These are phyloP conservation scores for Ogataea haglerorum DNA, from an alignment of 805 yeast species.

Conservation along the genomic window DNA sequence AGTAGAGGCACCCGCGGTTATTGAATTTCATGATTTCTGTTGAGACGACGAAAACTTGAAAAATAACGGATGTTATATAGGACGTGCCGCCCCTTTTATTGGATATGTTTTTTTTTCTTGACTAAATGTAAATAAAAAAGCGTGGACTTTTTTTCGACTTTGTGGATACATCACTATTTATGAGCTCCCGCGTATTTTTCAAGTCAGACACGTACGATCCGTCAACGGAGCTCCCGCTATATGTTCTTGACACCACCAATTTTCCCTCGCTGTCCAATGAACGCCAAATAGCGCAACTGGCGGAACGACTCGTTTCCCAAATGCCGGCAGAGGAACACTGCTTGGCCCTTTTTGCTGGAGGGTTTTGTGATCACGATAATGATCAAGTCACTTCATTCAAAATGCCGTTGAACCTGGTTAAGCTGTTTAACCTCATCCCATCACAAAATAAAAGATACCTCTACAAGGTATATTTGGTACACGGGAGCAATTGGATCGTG, in stretches of 20 bases:
- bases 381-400: constrained; percentile 13
- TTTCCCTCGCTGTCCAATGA: constrained; percentile 50
- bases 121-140: neutral
- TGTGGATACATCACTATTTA: constrained; percentile 3
- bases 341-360: constrained; percentile 77
- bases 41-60: constrained; percentile 1
- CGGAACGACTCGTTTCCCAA: constrained; percentile 50
- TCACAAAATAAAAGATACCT: constrained; percentile 51
- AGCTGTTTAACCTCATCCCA: constrained; percentile 54
- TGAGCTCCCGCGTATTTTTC: constrained; percentile 40
- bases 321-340: constrained; percentile 66
- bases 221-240: constrained; percentile 63
- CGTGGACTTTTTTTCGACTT: neutral
- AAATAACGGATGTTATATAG: neutral
- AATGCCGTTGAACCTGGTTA: constrained; percentile 34
- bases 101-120: constrained; percentile 3
- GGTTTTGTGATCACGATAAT: constrained; percentile 48
- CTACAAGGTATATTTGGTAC: constrained; percentile 70
- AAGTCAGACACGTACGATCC: constrained; percentile 65
- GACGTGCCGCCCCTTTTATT: neutral
- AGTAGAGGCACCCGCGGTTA: constrained; percentile 4
- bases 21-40: constrained; percentile 7
- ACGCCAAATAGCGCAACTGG: constrained; percentile 46
- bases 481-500: constrained; percentile 80
- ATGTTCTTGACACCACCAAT: constrained; percentile 78